A percentile compares a stretch with the other conserved stretches of the same genome.
Conservation (phyloP, 208 protist genomes). For the Leishmania mexicana region DNA sequence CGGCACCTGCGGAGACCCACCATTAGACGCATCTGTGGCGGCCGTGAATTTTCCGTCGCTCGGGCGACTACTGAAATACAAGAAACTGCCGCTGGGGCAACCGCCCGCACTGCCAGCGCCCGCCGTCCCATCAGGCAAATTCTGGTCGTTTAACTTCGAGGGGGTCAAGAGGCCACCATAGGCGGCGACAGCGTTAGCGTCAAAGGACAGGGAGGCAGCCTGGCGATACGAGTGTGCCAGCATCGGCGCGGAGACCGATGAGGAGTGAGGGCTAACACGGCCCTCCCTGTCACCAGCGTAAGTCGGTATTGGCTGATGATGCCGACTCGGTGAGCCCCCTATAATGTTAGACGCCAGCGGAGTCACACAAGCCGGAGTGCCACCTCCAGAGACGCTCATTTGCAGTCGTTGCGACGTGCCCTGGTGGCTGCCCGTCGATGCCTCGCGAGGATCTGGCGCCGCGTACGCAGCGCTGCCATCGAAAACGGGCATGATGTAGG, state of each 20-base stretch:
- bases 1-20: neutral
- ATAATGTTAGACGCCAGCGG: neutral
- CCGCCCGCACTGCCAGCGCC: neutral
- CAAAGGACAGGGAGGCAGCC: neutral
- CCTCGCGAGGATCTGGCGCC: neutral
- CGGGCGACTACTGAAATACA: neutral
- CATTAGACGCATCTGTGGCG: neutral
- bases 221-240: neutral
- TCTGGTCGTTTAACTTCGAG: conserved; percentile 1
- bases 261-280: neutral
- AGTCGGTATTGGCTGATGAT: neutral
- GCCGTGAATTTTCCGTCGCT: neutral
- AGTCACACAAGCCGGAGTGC: neutral
- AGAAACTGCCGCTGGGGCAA: neutral
- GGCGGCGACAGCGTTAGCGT: neutral
- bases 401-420: neutral
- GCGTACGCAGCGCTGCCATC: neutral
- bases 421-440: neutral
- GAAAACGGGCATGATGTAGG: neutral
- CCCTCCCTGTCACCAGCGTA: neutral
- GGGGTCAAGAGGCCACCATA: neutral
- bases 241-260: neutral
- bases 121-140: neutral
- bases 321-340: neutral
- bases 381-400: conserved; percentile 1